A percentile compares a stretch with the other conserved stretches of the same genome.
These are phyloP conservation scores for Daedaleopsis sinensis DNA, from an alignment of 768 basidiomycete genomes.

Conservation along the genomic window DNA sequence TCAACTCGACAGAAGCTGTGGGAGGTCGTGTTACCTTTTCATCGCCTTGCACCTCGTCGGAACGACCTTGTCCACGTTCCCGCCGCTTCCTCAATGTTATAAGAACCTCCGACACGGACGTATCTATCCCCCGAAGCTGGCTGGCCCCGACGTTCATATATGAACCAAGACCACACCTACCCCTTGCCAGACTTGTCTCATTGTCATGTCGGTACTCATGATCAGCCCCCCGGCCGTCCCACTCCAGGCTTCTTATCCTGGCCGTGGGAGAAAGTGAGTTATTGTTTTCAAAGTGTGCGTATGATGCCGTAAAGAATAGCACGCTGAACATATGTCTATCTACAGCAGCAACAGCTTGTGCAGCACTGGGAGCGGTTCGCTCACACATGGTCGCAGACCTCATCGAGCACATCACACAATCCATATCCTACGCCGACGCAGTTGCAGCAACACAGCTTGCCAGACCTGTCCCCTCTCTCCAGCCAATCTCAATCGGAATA, in stretches of 20 bases:
- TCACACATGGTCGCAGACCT: neutral
- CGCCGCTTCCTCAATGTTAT: neutral
- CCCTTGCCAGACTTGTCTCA: neutral
- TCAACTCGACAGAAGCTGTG: conserved; percentile 19
- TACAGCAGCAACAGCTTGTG: neutral
- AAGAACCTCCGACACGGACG: neutral
- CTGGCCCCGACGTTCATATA: conserved; percentile 5
- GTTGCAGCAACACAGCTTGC: neutral
- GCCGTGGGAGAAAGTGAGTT: neutral
- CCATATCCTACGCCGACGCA: neutral
- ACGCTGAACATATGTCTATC: neutral
- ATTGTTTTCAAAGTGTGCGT: neutral
- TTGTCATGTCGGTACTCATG: neutral
- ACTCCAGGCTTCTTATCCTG: neutral
- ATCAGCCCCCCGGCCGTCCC: neutral
- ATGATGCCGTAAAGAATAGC: neutral
- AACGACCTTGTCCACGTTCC: conserved; percentile 1
- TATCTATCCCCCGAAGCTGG: conserved; percentile 2
- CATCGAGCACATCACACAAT: neutral
- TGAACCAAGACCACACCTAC: conserved; percentile 6
- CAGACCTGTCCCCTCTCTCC: neutral
- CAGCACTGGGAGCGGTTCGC: neutral
- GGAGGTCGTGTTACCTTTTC: conserved; percentile 7
- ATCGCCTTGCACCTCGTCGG: conserved; percentile 9
- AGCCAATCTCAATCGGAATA: neutral